Evolutionary conservation across 306 rosid genomes (phyloP), one percentile per base, ranked within the genome.

Genomic region (Amphicarpaea edgeworthii): DNA sequence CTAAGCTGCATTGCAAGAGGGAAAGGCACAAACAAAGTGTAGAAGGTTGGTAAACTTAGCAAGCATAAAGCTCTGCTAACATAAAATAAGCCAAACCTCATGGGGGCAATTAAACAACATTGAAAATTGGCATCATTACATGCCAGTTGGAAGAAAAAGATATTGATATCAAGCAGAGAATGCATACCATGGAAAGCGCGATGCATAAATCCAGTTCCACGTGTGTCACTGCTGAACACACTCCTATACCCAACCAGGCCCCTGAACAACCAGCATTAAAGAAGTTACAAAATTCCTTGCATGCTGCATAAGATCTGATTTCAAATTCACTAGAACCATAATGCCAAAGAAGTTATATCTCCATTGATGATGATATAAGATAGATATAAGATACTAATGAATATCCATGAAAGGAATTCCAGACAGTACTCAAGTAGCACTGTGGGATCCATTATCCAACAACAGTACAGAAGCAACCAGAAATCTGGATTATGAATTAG

Each of bases 161-260:
- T 15, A 61, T 24, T 12, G 45, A 16, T 28, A 46, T 80, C 42
- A 30, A 19, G 72, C 21, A 40, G 63, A 81, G 70, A 63, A 83
- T 45, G 71, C 86, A 66, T 95, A 95, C 99, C 79, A 51, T 79
- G 79, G 89, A 95, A 95, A 78, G 99, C 97, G 76, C 97, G 97
- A 80, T 95, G 99, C 97, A 95, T 95, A 78, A 95, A 95, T 70
- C 99, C 99, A 84, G 96, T 89, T 88, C 99, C 99, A 67, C 99
- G 99, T 30, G 98, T 93, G 79, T 91, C 97, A n/a, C 93, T 92
- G 86, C 97, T 90, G 81, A 95, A 95, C 83, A 95, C 97, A 30
- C 99, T 95, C 81, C 97, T 89, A 84, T 95, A 95, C 77, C 99
- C 97, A 85, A 95, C 99, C 67, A 95, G 81, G 71, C 99, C 99